phyloP scores from a whole-genome alignment of 1,139 yeast species.

The Groenewaldozyma auringiensis region DNA sequence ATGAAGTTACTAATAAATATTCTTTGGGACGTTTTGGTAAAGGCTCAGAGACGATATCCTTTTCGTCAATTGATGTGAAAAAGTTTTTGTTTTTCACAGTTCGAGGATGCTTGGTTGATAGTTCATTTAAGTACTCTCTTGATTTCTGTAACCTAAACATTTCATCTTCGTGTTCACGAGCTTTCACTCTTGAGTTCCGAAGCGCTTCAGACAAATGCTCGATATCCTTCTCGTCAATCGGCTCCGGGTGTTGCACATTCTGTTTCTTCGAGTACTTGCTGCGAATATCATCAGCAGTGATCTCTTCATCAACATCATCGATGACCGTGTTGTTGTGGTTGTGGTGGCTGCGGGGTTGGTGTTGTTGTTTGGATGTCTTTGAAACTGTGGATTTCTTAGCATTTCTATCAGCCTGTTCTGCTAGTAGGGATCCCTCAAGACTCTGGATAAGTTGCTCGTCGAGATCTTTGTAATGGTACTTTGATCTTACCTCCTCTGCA shows the following conservation, averaged over 20 bases:
- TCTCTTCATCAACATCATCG: background rate
- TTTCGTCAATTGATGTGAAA: slow-evolving; percentile 38
- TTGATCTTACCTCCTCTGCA: background rate
- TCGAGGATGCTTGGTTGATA: slow-evolving; percentile 31
- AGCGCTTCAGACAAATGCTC: slow-evolving; percentile 35
- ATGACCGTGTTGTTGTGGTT: too few relatives aligned
- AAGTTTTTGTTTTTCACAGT: slow-evolving; percentile 42
- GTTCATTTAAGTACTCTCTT: slow-evolving; percentile 44
- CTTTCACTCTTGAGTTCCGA: slow-evolving; percentile 38
- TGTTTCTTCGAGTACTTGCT: slow-evolving; percentile 7
- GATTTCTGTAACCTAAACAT: slow-evolving; percentile 45
- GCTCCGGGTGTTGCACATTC: background rate
- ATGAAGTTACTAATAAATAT: slow-evolving; percentile 41
- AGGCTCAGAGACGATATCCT: background rate
- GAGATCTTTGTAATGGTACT: slow-evolving; percentile 1
- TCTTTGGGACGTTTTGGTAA: slow-evolving; percentile 25
- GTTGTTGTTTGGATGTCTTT: background rate
- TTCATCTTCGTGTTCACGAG: slow-evolving; percentile 37
- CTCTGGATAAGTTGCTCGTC: background rate
- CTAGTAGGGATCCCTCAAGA: background rate
- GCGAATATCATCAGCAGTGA: slow-evolving; percentile 19
- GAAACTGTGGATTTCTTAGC: slow-evolving; percentile 6
- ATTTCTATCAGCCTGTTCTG: background rate
- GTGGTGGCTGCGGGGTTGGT: too few relatives aligned
- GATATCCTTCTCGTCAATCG: slow-evolving; percentile 6